Evolutionary conservation across 768 basidiomycete genomes (phyloP).

Genomic region (Lactifluus subvellereus): DNA sequence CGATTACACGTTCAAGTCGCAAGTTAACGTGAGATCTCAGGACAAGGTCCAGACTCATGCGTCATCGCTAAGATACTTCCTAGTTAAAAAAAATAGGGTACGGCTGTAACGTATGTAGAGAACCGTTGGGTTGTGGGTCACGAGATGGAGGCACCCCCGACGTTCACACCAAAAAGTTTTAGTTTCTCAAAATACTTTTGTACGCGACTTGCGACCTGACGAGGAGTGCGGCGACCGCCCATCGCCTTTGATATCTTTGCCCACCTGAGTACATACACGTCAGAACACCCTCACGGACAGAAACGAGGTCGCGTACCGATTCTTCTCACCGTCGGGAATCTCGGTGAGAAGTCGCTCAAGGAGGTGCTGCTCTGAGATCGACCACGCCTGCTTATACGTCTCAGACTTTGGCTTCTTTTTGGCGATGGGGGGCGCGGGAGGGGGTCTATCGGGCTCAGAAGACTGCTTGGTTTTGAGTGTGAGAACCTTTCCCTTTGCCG

Average conservation of each 20-base stretch:
- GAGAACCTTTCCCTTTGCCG: slow-evolving; percentile 13
- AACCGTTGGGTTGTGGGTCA: neutral
- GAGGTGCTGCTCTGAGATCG: slow-evolving; percentile 66
- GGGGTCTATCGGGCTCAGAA: neutral
- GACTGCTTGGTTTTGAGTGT: neutral
- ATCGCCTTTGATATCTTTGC: slow-evolving; percentile 77
- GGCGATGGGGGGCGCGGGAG: slow-evolving; percentile 1
- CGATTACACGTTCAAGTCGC: neutral
- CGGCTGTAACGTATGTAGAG: neutral
- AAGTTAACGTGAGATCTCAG: neutral
- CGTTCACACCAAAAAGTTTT: slow-evolving; percentile 61
- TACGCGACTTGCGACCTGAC: slow-evolving; percentile 85
- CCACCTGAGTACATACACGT: slow-evolving; percentile 45
- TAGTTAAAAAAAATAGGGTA: neutral
- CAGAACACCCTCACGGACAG: neutral
- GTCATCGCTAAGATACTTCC: neutral
- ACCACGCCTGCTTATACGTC: slow-evolving; percentile 83
- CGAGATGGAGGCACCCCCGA: slow-evolving; percentile 25
- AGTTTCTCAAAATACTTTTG: slow-evolving; percentile 87
- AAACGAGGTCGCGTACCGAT: slow-evolving; percentile 43
- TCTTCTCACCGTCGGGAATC: slow-evolving; percentile 71
- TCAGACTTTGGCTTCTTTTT: slow-evolving; percentile 47
- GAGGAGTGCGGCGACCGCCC: slow-evolving; percentile 67
- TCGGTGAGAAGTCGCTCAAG: slow-evolving; percentile 69
- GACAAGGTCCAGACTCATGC: neutral